Conservation (phyloP, 169 alveolate genomes). For the Toxoplasma gondii region DNA sequence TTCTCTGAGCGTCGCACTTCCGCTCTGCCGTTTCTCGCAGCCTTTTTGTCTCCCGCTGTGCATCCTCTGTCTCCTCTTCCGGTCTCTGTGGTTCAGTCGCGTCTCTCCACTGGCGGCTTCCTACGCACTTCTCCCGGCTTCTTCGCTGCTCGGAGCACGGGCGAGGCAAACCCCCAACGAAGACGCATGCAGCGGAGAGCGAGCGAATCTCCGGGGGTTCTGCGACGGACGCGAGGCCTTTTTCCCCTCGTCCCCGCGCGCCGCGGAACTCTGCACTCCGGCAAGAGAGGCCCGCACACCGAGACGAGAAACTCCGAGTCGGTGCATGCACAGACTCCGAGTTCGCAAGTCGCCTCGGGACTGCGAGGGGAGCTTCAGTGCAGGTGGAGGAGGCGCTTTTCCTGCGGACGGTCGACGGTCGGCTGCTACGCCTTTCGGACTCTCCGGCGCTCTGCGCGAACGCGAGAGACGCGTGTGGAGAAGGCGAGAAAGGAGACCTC, state of each 20-base stretch:
- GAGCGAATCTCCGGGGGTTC: neutral
- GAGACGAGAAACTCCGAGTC: too few relatives aligned
- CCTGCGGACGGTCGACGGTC: neutral
- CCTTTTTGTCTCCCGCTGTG: too few relatives aligned
- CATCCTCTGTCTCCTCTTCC: too few relatives aligned
- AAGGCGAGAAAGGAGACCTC: neutral
- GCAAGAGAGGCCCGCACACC: neutral
- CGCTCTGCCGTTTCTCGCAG: too few relatives aligned
- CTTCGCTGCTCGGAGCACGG: neutral
- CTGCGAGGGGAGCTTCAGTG: too few relatives aligned
- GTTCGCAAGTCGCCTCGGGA: too few relatives aligned
- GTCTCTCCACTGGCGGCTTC: neutral
- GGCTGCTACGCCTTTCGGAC: neutral
- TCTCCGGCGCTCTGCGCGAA: neutral
- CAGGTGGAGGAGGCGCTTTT: neutral
- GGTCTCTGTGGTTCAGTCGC: neutral
- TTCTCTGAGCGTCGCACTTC: too few relatives aligned
- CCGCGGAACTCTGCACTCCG: neutral
- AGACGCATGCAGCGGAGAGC: neutral
- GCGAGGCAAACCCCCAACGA: neutral
- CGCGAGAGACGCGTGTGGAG: neutral
- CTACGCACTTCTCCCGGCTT: neutral
- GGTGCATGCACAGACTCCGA: too few relatives aligned
- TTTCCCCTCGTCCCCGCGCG: neutral
- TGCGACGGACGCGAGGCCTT: neutral